A percentile compares a stretch with the other conserved stretches of the same genome.
Conservation (phyloP, 2,329 filamentous ascomycete genomes). For the Cladosporium cucumerinum region DNA sequence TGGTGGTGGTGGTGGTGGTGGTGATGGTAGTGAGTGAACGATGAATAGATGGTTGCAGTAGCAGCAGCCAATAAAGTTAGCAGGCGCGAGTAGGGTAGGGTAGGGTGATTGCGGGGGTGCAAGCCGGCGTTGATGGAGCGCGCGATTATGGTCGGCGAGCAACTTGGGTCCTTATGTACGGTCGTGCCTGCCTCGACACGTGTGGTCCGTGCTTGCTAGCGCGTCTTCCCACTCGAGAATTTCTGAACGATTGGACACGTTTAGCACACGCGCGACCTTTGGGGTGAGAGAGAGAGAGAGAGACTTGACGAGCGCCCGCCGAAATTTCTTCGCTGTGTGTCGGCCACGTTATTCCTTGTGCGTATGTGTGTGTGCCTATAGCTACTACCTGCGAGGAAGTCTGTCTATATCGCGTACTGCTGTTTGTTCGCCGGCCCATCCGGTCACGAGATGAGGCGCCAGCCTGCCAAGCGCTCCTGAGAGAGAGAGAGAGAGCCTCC, state of each 20-base stretch:
- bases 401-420: neutral
- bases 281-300: neutral
- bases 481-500: neutral
- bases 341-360: neutral
- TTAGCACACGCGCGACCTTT: neutral
- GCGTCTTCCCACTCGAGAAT: neutral
- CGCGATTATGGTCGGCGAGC: neutral
- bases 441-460: neutral
- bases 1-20: too few relatives aligned
- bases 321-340: neutral
- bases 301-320: neutral
- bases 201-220: neutral
- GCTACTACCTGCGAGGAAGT: neutral
- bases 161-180: neutral
- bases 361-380: neutral
- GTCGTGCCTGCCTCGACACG: neutral
- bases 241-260: constrained; percentile 1
- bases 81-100: neutral
- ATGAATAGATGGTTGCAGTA: neutral
- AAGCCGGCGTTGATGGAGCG: neutral
- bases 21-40: neutral
- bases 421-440: neutral
- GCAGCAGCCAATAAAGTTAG: neutral
- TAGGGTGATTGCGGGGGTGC: neutral
- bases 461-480: constrained; percentile 1